These are phyloP conservation scores for Dianthus caryophyllus DNA, from an alignment of 148 eudicot genomes.

Conservation along the genomic window DNA sequence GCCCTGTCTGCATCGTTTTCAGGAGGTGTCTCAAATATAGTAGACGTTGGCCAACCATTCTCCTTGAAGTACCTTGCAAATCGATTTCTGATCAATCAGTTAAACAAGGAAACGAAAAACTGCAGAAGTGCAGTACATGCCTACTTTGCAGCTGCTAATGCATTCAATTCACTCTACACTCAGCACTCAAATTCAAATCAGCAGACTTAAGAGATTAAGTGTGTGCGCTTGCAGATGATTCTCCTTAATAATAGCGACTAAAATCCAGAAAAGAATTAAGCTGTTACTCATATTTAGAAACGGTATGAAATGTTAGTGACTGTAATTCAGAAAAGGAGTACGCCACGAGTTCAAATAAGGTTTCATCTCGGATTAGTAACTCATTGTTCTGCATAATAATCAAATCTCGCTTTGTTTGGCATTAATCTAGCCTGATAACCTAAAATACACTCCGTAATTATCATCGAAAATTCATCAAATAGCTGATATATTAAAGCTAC, in stretches of 20 bases:
- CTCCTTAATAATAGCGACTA: too few species aligned
- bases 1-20: constrained; percentile 60
- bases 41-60: constrained; percentile 90
- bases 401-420: too few species aligned
- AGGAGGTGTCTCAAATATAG: constrained; percentile 57
- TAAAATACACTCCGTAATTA: too few species aligned
- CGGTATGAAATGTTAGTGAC: too few species aligned
- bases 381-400: too few species aligned
- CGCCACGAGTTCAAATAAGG: background rate
- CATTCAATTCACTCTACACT: background rate
- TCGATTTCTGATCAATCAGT: constrained; percentile 27
- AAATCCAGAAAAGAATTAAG: too few species aligned
- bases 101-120: constrained; percentile 19
- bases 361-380: background rate
- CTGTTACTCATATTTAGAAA: too few species aligned
- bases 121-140: background rate
- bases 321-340: too few species aligned
- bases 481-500: too few species aligned
- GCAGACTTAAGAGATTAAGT: background rate
- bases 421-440: too few species aligned
- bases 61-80: constrained; percentile 90
- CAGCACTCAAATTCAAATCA: background rate
- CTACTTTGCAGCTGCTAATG: background rate
- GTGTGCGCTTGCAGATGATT: background rate
- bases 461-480: too few species aligned